Percentiles rank a stretch among this genome's conserved stretches.
Conservation (phyloP, 2,329 filamentous ascomycete species). For the Arthrinium puccinioides region DNA sequence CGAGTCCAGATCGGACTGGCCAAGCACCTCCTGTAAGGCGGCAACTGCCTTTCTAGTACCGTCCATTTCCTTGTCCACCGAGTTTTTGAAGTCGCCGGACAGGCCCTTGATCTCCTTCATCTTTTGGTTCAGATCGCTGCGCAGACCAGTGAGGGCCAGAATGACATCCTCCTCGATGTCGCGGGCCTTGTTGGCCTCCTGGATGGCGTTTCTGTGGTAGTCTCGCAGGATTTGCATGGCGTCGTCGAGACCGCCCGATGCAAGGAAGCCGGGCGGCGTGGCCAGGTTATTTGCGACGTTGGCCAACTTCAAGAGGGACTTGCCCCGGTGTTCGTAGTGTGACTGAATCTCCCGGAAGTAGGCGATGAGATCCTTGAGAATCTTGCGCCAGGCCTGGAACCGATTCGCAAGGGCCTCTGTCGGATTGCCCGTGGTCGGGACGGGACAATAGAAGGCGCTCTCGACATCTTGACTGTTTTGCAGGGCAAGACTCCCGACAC, state of each 20-base stretch:
- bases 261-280: slow-evolving; percentile 68
- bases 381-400: slow-evolving; percentile 94
- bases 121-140: slow-evolving; percentile 87
- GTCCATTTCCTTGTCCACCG: slow-evolving; percentile 92
- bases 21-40: slow-evolving; percentile 73
- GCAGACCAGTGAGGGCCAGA: slow-evolving; percentile 72
- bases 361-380: slow-evolving; percentile 86
- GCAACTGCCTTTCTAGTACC: slow-evolving; percentile 71
- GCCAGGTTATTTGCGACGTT: slow-evolving; percentile 77
- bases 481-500: slow-evolving; percentile 71
- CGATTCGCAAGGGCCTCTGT: slow-evolving; percentile 81
- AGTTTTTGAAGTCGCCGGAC: slow-evolving; percentile 93
- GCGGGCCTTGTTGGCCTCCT: slow-evolving; percentile 78
- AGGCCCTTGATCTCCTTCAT: slow-evolving; percentile 97
- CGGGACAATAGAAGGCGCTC: slow-evolving; percentile 82
- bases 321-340: slow-evolving; percentile 80
- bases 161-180: slow-evolving; percentile 93
- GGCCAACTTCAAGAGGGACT: slow-evolving; percentile 73
- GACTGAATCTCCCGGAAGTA: slow-evolving; percentile 91
- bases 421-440: slow-evolving; percentile 79
- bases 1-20: slow-evolving; percentile 71
- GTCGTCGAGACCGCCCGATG: slow-evolving; percentile 79
- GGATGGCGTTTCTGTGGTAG: slow-evolving; percentile 74
- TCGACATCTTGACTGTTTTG: slow-evolving; percentile 62
- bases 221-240: slow-evolving; percentile 72